A percentile compares a stretch with the other conserved stretches of the same genome.
Evolutionary conservation across 2,329 filamentous ascomycete genomes (phyloP).

Genomic region (Diaporthe citrichinensis): DNA sequence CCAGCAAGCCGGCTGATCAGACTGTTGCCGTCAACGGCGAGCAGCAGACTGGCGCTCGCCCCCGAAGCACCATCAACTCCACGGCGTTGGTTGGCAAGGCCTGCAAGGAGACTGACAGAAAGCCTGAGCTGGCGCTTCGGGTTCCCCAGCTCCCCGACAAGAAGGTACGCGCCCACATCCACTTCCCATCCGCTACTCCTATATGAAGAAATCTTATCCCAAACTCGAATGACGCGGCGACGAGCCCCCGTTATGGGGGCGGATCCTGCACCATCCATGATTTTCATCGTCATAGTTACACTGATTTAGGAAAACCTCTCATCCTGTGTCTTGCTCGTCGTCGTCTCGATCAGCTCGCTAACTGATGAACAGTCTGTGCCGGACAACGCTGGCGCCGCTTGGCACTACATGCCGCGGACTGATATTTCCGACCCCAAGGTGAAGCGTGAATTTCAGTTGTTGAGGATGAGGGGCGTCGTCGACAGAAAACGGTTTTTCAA

Average conservation of each 20-base stretch:
- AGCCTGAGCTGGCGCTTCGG: constrained; percentile 48
- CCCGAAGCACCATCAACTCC: constrained; percentile 39
- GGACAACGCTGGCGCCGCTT: constrained; percentile 80
- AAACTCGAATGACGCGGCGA: constrained; percentile 80
- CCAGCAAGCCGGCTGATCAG: constrained; percentile 12
- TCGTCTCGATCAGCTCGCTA: constrained; percentile 42
- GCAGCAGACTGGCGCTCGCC: constrained; percentile 28
- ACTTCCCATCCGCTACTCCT: constrained; percentile 50
- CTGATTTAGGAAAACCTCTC: constrained; percentile 61
- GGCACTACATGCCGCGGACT: constrained; percentile 91
- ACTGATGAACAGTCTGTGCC: constrained; percentile 49
- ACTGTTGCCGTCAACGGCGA: constrained; percentile 20
- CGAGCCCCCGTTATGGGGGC: constrained; percentile 84
- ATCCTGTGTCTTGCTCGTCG: constrained; percentile 56
- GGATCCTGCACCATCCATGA: constrained; percentile 74
- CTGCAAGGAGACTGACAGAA: constrained; percentile 41
- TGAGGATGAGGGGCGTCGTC: constrained; percentile 89
- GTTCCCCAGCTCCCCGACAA: constrained; percentile 49
- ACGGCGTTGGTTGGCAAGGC: constrained; percentile 37
- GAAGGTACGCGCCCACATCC: constrained; percentile 49
- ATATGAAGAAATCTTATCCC: constrained; percentile 85
- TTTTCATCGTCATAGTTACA: constrained; percentile 79
- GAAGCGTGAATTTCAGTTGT: constrained; percentile 88
- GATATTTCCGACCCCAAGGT: constrained; percentile 82
- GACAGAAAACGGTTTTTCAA: constrained; percentile 94